A percentile compares a stretch with the other conserved stretches of the same genome.
Conservation (phyloP, 2,329 filamentous ascomycete species). For the Alternaria angustiovoidea region DNA sequence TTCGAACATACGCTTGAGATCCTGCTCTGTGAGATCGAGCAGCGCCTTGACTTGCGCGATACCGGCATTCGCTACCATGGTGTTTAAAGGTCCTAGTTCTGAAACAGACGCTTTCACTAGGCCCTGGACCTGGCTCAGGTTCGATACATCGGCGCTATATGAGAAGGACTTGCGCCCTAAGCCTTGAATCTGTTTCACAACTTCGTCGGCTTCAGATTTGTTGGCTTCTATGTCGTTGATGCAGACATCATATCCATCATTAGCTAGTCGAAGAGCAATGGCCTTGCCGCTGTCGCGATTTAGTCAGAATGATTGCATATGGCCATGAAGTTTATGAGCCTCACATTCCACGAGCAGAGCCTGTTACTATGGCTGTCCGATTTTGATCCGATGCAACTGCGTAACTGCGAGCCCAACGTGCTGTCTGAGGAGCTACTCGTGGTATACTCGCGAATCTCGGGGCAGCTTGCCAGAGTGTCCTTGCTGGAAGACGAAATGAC, state of each 20-base stretch:
- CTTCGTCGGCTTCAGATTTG: slow-evolving; percentile 60
- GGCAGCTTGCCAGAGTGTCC: slow-evolving; percentile 31
- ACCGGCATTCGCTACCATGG: slow-evolving; percentile 69
- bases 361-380: slow-evolving; percentile 51
- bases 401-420: slow-evolving; percentile 37
- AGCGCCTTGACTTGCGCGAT: slow-evolving; percentile 66
- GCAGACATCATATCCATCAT: slow-evolving; percentile 71
- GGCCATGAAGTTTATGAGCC: neutral
- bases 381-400: slow-evolving; percentile 28
- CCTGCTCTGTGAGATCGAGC: slow-evolving; percentile 65
- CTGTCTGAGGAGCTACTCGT: slow-evolving; percentile 22
- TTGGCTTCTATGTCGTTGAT: slow-evolving; percentile 69
- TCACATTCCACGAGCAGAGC: slow-evolving; percentile 51
- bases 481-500: slow-evolving; percentile 32
- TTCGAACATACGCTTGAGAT: slow-evolving; percentile 67
- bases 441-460: slow-evolving; percentile 19
- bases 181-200: slow-evolving; percentile 61
- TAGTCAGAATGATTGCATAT: neutral
- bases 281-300: slow-evolving; percentile 61
- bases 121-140: slow-evolving; percentile 59
- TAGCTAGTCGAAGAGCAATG: slow-evolving; percentile 69
- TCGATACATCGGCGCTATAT: slow-evolving; percentile 69
- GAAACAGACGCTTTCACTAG: slow-evolving; percentile 63
- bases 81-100: slow-evolving; percentile 62
- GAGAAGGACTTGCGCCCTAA: slow-evolving; percentile 63